Evolutionary conservation across 345 rosid species (phyloP).

Genomic region (Citrus hindsii): DNA sequence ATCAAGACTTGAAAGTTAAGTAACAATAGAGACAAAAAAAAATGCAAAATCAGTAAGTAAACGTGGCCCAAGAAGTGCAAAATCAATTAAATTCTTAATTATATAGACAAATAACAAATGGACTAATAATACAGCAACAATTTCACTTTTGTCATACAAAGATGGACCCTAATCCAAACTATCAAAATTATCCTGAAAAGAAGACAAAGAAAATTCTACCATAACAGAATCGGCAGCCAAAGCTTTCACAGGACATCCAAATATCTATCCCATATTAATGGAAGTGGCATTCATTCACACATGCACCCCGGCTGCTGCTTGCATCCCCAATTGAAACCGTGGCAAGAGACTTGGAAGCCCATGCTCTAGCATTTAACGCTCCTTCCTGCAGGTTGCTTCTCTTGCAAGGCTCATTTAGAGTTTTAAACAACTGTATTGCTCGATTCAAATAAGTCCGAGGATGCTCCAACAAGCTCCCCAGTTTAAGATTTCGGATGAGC

Average conservation of each 20-base stretch:
- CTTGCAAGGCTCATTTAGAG: slow-evolving; percentile 74
- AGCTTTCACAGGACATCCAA: background rate
- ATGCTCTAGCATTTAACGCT: slow-evolving; percentile 81
- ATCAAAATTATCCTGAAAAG: background rate
- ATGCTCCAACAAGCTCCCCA: slow-evolving; percentile 63
- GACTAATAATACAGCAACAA: background rate
- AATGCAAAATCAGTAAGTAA: background rate
- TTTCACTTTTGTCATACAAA: background rate
- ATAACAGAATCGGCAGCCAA: slow-evolving; percentile 1
- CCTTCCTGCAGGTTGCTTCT: slow-evolving; percentile 89
- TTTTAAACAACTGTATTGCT: slow-evolving; percentile 45
- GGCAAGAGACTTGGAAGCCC: slow-evolving; percentile 95
- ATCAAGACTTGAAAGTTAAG: no score
- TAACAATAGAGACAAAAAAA: no score
- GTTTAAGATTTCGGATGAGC: slow-evolving; percentile 39
- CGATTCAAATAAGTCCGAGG: slow-evolving; percentile 51
- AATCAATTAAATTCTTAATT: slow-evolving; percentile 14
- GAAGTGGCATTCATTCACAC: slow-evolving; percentile 22
- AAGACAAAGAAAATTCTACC: background rate
- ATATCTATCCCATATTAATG: background rate
- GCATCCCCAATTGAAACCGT: slow-evolving; percentile 88
- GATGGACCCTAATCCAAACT: background rate
- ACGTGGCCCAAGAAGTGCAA: background rate
- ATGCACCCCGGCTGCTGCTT: slow-evolving; percentile 52
- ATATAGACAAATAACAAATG: slow-evolving; percentile 16